These are phyloP conservation scores for Potentilla sterilis DNA, from an alignment of 306 rosid genomes.

Conservation along the genomic window DNA sequence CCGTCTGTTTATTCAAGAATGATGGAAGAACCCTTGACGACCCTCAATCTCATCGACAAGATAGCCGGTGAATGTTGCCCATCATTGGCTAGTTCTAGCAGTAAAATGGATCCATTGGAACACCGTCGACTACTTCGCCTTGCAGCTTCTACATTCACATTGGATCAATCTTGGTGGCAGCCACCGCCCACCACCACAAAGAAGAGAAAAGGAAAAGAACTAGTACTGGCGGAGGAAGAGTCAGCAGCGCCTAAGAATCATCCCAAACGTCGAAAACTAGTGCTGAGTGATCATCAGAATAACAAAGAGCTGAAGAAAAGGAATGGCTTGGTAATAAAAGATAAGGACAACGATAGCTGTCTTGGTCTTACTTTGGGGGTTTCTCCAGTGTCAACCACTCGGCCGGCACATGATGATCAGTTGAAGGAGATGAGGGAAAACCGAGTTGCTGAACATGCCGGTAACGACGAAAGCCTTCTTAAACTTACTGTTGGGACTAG, in stretches of 20 bases:
- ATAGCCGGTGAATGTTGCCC: background rate
- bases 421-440: background rate
- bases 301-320: background rate
- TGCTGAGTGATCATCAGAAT: background rate
- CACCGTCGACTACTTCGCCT: background rate
- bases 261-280: background rate
- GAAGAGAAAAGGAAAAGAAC: background rate
- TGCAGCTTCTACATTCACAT: background rate
- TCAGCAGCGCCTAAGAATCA: background rate
- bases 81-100: background rate
- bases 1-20: background rate
- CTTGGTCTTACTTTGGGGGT: background rate
- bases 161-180: background rate
- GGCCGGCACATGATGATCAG: background rate
- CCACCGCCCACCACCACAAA: background rate
- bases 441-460: background rate
- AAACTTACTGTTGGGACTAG: background rate
- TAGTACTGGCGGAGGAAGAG: background rate
- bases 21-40: background rate
- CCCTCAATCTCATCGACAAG: constrained; percentile 1
- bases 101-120: background rate
- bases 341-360: background rate
- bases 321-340: background rate
- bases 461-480: background rate
- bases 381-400: background rate